phyloP scores from a whole-genome alignment of 805 yeast genomes.

The Cyberlindnera misumaiensis region DNA sequence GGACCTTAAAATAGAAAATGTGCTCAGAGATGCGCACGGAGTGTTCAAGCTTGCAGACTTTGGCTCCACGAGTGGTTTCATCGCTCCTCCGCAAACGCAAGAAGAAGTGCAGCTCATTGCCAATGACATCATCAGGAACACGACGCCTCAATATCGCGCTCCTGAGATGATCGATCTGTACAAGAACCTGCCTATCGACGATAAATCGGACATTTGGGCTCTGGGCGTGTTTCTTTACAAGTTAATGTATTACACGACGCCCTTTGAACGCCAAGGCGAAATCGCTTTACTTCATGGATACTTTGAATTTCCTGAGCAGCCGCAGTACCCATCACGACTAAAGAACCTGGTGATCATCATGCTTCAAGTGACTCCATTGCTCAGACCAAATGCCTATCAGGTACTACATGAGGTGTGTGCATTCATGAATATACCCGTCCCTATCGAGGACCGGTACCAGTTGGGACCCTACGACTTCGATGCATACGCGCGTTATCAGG shows the following conservation, averaged over 20 bases:
- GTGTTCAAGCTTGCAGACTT: constrained; percentile 86
- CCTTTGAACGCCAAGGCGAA: constrained; percentile 81
- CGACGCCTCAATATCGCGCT: constrained; percentile 92
- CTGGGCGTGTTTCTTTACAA: constrained; percentile 87
- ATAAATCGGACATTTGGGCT: constrained; percentile 95
- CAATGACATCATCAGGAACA: constrained; percentile 81
- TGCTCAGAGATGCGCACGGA: constrained; percentile 63
- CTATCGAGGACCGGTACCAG: constrained; percentile 36
- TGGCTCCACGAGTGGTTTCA: constrained; percentile 74
- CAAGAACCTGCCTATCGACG: constrained; percentile 78
- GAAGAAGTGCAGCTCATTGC: constrained; percentile 70
- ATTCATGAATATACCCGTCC: constrained; percentile 45
- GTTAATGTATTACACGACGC: constrained; percentile 87
- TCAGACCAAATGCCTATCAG: constrained; percentile 85
- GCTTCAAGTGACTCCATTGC: constrained; percentile 75
- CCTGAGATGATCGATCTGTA: constrained; percentile 95
- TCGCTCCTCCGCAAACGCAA: constrained; percentile 69
- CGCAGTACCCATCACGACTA: constrained; percentile 63
- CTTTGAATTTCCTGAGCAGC: constrained; percentile 66
- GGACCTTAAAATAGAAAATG: constrained; percentile 93
- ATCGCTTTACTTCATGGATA: constrained; percentile 81
- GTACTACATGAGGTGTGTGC: constrained; percentile 58
- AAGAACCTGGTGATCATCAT: constrained; percentile 70
- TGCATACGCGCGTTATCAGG: constrained; percentile 46
- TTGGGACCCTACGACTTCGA: constrained; percentile 51